phyloP scores from a whole-genome alignment of 352 stramenopile species.

The Saprolegnia diclina region DNA sequence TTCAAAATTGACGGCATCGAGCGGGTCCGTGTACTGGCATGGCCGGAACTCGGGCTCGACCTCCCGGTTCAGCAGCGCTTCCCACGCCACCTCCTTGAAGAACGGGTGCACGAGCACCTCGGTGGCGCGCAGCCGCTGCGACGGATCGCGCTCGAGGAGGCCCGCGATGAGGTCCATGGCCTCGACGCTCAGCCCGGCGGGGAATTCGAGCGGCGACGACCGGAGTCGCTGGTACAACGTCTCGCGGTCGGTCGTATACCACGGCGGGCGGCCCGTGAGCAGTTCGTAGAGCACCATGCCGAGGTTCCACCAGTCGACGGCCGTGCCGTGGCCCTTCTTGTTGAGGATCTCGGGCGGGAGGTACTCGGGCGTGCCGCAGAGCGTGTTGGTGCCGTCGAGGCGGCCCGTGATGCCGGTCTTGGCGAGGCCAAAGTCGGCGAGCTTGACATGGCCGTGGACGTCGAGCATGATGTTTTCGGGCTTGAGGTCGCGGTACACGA shows the following conservation, averaged over 20 bases:
- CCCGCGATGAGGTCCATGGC: constrained; percentile 77
- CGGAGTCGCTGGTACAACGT: constrained; percentile 65
- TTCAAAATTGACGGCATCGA: constrained; percentile 80
- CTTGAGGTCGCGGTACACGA: constrained; percentile 81
- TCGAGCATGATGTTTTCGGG: constrained; percentile 85
- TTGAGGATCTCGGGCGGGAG: constrained; percentile 79
- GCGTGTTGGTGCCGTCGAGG: constrained; percentile 71
- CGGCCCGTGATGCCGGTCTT: constrained; percentile 71
- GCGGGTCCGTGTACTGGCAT: constrained; percentile 76
- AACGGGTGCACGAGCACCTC: constrained; percentile 82
- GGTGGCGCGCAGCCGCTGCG: constrained; percentile 84
- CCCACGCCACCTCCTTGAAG: constrained; percentile 78
- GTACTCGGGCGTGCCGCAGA: constrained; percentile 85
- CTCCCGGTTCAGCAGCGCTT: constrained; percentile 65
- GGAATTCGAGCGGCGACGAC: constrained; percentile 65
- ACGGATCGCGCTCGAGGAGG: constrained; percentile 89
- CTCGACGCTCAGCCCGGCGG: constrained; percentile 51
- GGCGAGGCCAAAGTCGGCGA: constrained; percentile 75
- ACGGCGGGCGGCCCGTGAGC: constrained; percentile 64
- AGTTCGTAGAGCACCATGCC: constrained; percentile 83
- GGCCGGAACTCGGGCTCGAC: constrained; percentile 73
- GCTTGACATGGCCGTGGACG: constrained; percentile 74
- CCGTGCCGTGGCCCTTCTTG: constrained; percentile 62
- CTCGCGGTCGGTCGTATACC: constrained; percentile 76
- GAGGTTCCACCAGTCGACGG: constrained; percentile 83